Evolutionary conservation across 2,329 filamentous ascomycete species (phyloP).

Genomic region (Scleromitrula shiraiana): DNA sequence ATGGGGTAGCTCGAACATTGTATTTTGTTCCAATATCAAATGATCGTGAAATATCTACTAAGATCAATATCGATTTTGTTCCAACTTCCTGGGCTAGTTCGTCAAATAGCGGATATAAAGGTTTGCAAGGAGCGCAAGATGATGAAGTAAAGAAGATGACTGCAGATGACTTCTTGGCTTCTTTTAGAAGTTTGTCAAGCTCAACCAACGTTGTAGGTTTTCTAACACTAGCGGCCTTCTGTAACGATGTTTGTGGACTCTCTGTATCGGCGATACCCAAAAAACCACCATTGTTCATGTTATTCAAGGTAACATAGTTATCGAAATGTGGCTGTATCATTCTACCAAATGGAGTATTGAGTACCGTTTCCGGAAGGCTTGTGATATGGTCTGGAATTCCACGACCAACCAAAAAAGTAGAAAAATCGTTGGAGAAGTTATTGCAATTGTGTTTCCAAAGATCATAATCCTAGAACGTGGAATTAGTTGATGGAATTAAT

Average conservation of each 20-base stretch:
- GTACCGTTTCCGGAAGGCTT: constrained; percentile 74
- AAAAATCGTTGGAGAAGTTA: constrained; percentile 90
- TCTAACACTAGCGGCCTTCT: constrained; percentile 44
- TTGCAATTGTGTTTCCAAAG: constrained; percentile 92
- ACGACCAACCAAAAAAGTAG: constrained; percentile 80
- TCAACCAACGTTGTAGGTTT: constrained; percentile 51
- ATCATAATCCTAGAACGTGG: constrained; percentile 65
- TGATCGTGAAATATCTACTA: constrained; percentile 68
- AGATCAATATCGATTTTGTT: constrained; percentile 64
- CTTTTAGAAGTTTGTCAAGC: constrained; percentile 51
- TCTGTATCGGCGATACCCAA: constrained; percentile 21
- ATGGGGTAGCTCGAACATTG: constrained; percentile 69
- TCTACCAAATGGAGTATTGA: constrained; percentile 79
- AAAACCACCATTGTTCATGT: constrained; percentile 42
- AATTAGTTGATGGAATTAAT: constrained; percentile 3
- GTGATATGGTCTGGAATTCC: constrained; percentile 84
- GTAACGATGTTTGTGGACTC: constrained; percentile 11
- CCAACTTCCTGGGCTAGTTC: constrained; percentile 67
- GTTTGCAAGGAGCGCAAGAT: constrained; percentile 77
- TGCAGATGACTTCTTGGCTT: constrained; percentile 59
- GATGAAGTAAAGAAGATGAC: constrained; percentile 89
- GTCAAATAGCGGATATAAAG: constrained; percentile 75
- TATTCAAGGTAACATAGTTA: constrained; percentile 49
- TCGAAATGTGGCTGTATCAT: constrained; percentile 78
- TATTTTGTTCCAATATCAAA: constrained; percentile 58